Conservation (phyloP, 2,329 filamentous ascomycete species). For the Cladosporium oxysporum region DNA sequence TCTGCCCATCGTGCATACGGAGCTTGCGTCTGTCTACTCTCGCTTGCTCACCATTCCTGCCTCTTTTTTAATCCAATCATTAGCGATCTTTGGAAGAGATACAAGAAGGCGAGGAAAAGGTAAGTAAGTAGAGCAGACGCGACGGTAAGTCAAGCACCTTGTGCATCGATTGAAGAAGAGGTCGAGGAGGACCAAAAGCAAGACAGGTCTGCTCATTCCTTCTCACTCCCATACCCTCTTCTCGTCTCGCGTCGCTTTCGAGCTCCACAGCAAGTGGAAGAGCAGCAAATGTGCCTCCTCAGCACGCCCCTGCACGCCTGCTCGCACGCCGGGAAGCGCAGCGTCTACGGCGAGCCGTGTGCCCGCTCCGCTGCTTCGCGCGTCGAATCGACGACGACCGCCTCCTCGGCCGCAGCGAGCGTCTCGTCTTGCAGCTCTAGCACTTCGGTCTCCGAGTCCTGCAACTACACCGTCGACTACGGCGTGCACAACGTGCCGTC, state of each 20-base stretch:
- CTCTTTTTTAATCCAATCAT: background rate
- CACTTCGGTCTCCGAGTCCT: background rate
- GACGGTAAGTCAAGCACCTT: background rate
- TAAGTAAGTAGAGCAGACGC: background rate
- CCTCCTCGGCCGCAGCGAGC: background rate
- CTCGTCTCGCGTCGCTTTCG: no score
- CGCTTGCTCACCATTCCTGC: background rate
- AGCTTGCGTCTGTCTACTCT: background rate
- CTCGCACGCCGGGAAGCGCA: slow-evolving; percentile 19
- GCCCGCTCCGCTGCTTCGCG: slow-evolving; percentile 16
- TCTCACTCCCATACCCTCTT: background rate
- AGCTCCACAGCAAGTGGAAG: no score
- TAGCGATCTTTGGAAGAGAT: background rate
- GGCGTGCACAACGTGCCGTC: background rate
- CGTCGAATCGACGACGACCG: background rate
- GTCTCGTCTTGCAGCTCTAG: background rate
- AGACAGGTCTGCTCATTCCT: background rate
- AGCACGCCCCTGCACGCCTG: slow-evolving; percentile 23
- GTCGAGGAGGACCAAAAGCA: background rate
- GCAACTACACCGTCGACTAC: slow-evolving; percentile 9
- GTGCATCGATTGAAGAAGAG: background rate
- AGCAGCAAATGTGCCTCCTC: slow-evolving; percentile 22
- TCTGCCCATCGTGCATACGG: background rate
- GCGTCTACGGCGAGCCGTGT: slow-evolving; percentile 19
- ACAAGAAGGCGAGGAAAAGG: background rate